phyloP scores from a whole-genome alignment of 2,329 filamentous ascomycete species.

The Aspergillus sp. region DNA sequence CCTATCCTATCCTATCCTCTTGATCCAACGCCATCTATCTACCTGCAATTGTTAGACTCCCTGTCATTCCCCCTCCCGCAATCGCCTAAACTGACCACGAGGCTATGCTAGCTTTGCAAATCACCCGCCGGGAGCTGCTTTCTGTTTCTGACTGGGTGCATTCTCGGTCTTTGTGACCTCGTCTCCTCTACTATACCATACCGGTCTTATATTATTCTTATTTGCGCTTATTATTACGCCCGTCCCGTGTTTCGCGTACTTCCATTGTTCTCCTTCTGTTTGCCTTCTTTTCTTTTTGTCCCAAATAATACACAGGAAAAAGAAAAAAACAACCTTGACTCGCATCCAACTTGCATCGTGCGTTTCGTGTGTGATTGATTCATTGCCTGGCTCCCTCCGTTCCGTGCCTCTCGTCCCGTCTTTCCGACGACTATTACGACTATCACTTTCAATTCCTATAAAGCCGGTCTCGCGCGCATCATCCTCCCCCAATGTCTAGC shows the following conservation, averaged over 20 bases:
- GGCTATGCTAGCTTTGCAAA: slow-evolving; percentile 28
- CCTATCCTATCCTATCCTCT: slow-evolving; percentile 7
- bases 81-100: slow-evolving; percentile 19
- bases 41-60: slow-evolving; percentile 8
- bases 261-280: slow-evolving; percentile 6
- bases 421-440: slow-evolving; percentile 9
- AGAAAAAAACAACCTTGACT: slow-evolving; percentile 7
- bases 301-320: too few relatives aligned
- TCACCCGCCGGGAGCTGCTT: slow-evolving; percentile 24
- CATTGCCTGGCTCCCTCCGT: slow-evolving; percentile 11
- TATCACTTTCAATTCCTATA: slow-evolving; percentile 4
- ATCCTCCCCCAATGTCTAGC: slow-evolving; percentile 31
- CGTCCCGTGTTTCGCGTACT: not conserved
- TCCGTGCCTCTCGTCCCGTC: slow-evolving; percentile 16
- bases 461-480: slow-evolving; percentile 2
- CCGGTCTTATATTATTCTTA: not conserved
- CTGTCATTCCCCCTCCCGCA: slow-evolving; percentile 8
- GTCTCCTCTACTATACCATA: not conserved
- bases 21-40: slow-evolving; percentile 5
- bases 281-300: not conserved
- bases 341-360: slow-evolving; percentile 23
- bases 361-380: slow-evolving; percentile 7
- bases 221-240: not conserved
- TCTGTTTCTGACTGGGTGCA: slow-evolving; percentile 20
- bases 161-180: slow-evolving; percentile 7